phyloP scores from a whole-genome alignment of 78 protist species.

The Tieghemostelium lacteum region DNA sequence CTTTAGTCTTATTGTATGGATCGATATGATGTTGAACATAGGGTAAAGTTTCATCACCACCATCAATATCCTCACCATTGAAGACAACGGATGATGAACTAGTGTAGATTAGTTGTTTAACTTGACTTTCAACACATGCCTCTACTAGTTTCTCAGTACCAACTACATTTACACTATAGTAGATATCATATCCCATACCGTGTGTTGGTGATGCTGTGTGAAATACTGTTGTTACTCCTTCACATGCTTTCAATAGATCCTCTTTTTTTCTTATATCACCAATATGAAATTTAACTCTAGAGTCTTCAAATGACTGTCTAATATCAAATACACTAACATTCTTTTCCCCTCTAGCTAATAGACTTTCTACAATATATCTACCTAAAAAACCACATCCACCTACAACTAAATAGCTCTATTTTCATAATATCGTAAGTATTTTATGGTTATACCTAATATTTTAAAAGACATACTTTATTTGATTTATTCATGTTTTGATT shows the following conservation, averaged over 20 bases:
- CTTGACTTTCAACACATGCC: constrained; percentile 18
- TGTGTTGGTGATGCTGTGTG: constrained; percentile 82
- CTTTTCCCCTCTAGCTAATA: constrained; percentile 45
- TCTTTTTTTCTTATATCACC: constrained; percentile 69
- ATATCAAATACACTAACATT: constrained; percentile 68
- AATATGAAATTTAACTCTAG: constrained; percentile 43
- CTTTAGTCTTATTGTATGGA: constrained; percentile 77
- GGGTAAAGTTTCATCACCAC: constrained; percentile 81
- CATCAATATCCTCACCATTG: constrained; percentile 52
- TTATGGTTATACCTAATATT: too few species aligned
- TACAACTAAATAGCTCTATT: constrained; percentile 60
- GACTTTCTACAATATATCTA: constrained; percentile 63
- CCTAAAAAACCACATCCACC: constrained; percentile 83
- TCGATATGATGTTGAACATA: constrained; percentile 32
- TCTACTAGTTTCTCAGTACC: constrained; percentile 78
- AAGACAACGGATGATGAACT: constrained; percentile 75
- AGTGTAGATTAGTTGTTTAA: constrained; percentile 64
- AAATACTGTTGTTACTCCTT: constrained; percentile 66
- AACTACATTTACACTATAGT: constrained; percentile 59
- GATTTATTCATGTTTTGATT: too few species aligned
- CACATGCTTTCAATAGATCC: constrained; percentile 53
- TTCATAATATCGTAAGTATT: too few species aligned
- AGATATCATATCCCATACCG: constrained; percentile 79
- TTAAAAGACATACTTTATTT: too few species aligned
- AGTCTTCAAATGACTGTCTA: constrained; percentile 75